Base-by-base conservation (phyloP, 1,139 yeast species). In the Zygosaccharomyces sapae region DNA sequence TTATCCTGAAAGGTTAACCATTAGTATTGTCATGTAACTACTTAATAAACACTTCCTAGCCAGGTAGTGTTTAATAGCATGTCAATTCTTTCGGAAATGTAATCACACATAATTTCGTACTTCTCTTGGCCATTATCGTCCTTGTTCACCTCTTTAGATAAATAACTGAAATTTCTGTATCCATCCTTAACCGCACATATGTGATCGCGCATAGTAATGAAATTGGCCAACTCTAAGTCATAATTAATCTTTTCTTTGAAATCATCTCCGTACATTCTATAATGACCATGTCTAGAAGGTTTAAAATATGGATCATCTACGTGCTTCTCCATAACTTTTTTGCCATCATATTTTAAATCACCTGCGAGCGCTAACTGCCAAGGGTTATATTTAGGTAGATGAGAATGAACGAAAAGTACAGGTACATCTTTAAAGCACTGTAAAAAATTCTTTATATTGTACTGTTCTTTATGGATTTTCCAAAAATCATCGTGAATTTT, bases 331-430 rank as follows among this genome's bases (percentile, higher is more conserved):
- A 39, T 25, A 19, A 37, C 42, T 31, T 55, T 43, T 7, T 59
- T 62, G 2, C 48, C 46, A 39, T 61, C 52, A 12, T 53, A 55
- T 13, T 53, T 55, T 25, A 62, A 47, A 40, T 61, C 65, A 13
- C 55, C 46, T 12, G 44, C 46, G 16, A 48, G 35, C 50, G 59
- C 55, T 24, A 55, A 49, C n/a, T 47, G 46, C 33, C 54, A 44
- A 10, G 67, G 67, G 43, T 63, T 63, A 38, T 60, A 62, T 45
- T 62, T 63, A 2, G 67, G 67, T 31, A 62, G 45, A 44, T 62
- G 62, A n/a, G 65, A 61, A 44, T 63, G 67, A n/a, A 61, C 59
- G 47, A 63, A 63, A 54, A 62, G 52, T 16, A 61, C 55, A 30
- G 57, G 62, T 8, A 54, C 56, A 12, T 53, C 51, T 22, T 50